Evolutionary conservation across 1,139 yeast species (phyloP).

Genomic region (Casaregolazyma suthepensis): DNA sequence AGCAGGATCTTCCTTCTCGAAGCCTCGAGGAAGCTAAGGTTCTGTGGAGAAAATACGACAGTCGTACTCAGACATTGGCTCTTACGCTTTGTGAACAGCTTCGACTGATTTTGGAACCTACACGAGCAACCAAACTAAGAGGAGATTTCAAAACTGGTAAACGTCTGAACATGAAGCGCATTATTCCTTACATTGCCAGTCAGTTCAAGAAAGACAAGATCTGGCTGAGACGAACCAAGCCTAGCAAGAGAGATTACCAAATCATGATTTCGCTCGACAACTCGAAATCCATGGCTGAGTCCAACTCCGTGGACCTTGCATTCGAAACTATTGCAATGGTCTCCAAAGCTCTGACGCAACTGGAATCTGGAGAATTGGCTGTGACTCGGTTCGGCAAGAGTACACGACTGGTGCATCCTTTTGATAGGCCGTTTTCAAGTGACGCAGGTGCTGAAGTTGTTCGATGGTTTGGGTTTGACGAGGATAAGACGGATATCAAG

Average conservation of each 20-base stretch:
- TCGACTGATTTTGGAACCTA: conserved; percentile 88
- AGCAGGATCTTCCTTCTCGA: conserved; percentile 42
- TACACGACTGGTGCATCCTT: conserved; percentile 81
- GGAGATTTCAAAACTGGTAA: conserved; percentile 99
- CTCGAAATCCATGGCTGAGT: conserved; percentile 95
- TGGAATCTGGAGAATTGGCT: conserved; percentile 91
- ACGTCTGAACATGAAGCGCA: conserved; percentile 92
- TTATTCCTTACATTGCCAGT: conserved; percentile 95
- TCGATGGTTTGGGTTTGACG: conserved; percentile 89
- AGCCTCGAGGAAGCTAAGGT: conserved; percentile 62
- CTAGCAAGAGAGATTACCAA: conserved; percentile 94
- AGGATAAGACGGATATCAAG: conserved; percentile 77
- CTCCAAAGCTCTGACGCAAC: conserved; percentile 85
- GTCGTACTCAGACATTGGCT: conserved; percentile 79
- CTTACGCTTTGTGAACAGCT: conserved; percentile 88
- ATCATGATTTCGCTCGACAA: conserved; percentile 97
- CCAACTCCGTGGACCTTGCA: conserved; percentile 83
- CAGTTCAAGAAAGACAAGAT: conserved; percentile 97
- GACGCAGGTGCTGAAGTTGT: conserved; percentile 81
- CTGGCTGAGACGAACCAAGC: conserved; percentile 97
- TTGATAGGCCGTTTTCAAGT: conserved; percentile 74
- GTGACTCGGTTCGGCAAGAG: conserved; percentile 87
- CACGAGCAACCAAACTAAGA: conserved; percentile 82
- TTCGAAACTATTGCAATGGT: conserved; percentile 93
- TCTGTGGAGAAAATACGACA: conserved; percentile 77